Evolutionary conservation across 768 basidiomycete species (phyloP).

Genomic region (Trametes coccinea): DNA sequence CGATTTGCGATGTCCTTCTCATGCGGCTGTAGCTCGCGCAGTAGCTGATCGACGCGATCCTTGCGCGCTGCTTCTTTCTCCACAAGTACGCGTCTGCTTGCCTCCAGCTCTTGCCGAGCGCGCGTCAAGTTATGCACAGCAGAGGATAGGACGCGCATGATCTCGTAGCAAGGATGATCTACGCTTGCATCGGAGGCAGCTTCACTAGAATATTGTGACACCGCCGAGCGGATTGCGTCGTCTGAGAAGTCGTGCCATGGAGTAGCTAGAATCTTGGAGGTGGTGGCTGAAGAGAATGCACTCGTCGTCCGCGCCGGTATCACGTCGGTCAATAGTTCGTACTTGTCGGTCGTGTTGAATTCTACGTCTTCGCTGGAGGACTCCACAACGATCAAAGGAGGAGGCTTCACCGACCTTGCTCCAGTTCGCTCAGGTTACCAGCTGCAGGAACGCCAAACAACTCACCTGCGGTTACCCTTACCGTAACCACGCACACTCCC

Average conservation of each 20-base stretch:
- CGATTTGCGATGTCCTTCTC: constrained; percentile 70
- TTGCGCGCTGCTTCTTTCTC: constrained; percentile 61
- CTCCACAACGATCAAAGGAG: constrained; percentile 32
- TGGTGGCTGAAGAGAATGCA: constrained; percentile 21
- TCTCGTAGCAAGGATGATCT: constrained; percentile 62
- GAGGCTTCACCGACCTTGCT: constrained; percentile 18
- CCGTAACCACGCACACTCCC: constrained; percentile 60
- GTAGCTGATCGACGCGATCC: constrained; percentile 51
- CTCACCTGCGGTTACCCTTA: constrained; percentile 36
- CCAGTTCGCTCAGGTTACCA: background rate
- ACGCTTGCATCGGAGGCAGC: constrained; percentile 49
- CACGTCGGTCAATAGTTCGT: constrained; percentile 8
- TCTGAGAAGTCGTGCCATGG: constrained; percentile 81
- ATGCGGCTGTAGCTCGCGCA: constrained; percentile 56
- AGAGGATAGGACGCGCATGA: constrained; percentile 68
- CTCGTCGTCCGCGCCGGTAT: constrained; percentile 7
- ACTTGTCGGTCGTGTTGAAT: background rate
- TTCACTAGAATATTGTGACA: constrained; percentile 48
- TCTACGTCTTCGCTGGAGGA: constrained; percentile 24
- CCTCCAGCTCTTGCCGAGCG: constrained; percentile 64
- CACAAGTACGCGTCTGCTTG: constrained; percentile 47
- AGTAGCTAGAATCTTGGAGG: constrained; percentile 57
- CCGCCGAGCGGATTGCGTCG: constrained; percentile 64
- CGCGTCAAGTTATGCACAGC: constrained; percentile 60
- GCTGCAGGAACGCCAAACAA: background rate